These are phyloP conservation scores for Funneliformis caledonium DNA, from an alignment of 371 early-diverging fungal species.

Conservation along the genomic window DNA sequence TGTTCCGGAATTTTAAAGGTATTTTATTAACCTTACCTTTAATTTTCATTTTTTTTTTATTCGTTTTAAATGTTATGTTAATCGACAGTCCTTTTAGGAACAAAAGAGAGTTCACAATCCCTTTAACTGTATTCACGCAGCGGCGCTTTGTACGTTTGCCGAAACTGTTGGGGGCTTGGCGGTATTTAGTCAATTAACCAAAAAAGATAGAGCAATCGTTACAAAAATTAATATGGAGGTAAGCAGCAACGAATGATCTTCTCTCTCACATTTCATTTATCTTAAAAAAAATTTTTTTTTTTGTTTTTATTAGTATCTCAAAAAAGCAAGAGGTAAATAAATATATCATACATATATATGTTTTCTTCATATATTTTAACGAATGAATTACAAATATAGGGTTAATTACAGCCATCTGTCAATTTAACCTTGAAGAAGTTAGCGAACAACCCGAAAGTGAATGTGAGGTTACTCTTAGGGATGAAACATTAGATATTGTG, in stretches of 20 bases:
- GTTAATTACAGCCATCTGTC: constrained; percentile 42
- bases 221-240: constrained; percentile 38
- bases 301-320: not conserved
- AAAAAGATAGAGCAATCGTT: constrained; percentile 40
- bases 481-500: constrained; percentile 42
- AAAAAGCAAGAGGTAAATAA: constrained; percentile 35
- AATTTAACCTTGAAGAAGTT: constrained; percentile 27
- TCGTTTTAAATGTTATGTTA: not conserved
- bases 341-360: not conserved
- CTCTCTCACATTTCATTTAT: not conserved
- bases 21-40: not conserved
- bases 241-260: not conserved
- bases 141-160: constrained; percentile 41
- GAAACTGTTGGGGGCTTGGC: constrained; percentile 41
- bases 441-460: constrained; percentile 22
- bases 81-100: constrained; percentile 5
- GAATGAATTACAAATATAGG: constrained; percentile 40
- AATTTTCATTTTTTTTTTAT: not conserved
- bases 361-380: not conserved
- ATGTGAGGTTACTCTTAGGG: constrained; percentile 42
- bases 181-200: constrained; percentile 32
- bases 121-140: constrained; percentile 41
- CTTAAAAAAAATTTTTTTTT: not conserved
- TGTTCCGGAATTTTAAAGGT: constrained; percentile 37
- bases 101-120: constrained; percentile 38